Conservation (phyloP, 208 protist species). For the Herpetomonas muscarum region DNA sequence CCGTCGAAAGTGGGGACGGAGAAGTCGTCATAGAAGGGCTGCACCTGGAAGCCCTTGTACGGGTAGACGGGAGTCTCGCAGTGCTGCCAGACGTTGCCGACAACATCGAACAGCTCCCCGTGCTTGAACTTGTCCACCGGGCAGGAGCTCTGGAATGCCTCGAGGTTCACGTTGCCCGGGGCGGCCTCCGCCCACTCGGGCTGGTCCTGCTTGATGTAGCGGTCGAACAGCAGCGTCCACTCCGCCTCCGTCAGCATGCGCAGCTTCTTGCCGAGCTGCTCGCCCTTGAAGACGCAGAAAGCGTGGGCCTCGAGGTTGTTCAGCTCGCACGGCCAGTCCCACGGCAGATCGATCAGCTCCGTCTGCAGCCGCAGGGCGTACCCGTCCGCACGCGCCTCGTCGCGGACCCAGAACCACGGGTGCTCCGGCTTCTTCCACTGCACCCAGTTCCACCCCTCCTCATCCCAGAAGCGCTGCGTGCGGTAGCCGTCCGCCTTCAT, state of each 20-base stretch:
- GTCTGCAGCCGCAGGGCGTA: conserved; percentile 90
- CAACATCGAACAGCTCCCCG: conserved; percentile 87
- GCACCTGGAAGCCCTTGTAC: conserved; percentile 88
- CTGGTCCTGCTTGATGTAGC: conserved; percentile 75
- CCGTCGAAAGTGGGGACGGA: conserved; percentile 96
- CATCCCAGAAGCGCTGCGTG: conserved; percentile 91
- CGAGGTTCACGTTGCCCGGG: conserved; percentile 86
- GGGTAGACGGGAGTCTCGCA: conserved; percentile 88
- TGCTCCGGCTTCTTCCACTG: conserved; percentile 86
- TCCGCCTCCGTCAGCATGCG: conserved; percentile 90
- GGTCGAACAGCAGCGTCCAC: conserved; percentile 84
- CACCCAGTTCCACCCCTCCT: conserved; percentile 96
- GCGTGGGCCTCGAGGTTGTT: conserved; percentile 96
- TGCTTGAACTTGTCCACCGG: conserved; percentile 82
- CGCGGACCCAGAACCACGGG: conserved; percentile 93
- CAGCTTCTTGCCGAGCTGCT: conserved; percentile 68
- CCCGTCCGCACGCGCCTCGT: conserved; percentile 59
- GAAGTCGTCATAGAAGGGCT: conserved; percentile 96
- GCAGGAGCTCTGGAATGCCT: conserved; percentile 79
- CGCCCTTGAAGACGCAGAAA: conserved; percentile 92
- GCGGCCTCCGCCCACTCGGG: conserved; percentile 58
- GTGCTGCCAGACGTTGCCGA: conserved; percentile 97
- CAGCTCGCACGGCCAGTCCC: conserved; percentile 94
- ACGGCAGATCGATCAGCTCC: conserved; percentile 92
- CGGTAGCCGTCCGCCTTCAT: conserved; percentile 90